phyloP scores from a whole-genome alignment of 2,329 filamentous ascomycete species.

The Aspergillus piperis region DNA sequence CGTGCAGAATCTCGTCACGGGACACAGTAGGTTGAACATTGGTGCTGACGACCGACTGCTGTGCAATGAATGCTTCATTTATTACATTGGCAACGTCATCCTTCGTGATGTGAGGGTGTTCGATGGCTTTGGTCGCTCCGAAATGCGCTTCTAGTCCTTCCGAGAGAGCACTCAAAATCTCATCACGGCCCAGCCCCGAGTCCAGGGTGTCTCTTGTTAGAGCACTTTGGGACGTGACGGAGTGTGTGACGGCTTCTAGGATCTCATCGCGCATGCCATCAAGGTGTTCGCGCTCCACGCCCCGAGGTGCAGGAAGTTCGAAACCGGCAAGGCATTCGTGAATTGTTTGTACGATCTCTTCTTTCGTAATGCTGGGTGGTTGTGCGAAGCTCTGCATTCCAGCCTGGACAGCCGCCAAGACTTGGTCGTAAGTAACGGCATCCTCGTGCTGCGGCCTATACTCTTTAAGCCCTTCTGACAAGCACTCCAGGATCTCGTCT shows the following conservation, averaged over 20 bases:
- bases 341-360: slow-evolving; percentile 81
- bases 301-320: slow-evolving; percentile 36
- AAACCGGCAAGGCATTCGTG: slow-evolving; percentile 85
- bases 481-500: slow-evolving; percentile 83
- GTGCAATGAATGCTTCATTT: slow-evolving; percentile 35
- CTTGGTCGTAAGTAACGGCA: slow-evolving; percentile 76
- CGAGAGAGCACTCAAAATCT: slow-evolving; percentile 61
- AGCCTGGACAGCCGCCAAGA: slow-evolving; percentile 81
- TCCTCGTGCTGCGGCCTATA: slow-evolving; percentile 59
- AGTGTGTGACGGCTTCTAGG: slow-evolving; percentile 35
- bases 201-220: slow-evolving; percentile 34
- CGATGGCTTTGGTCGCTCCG: slow-evolving; percentile 57
- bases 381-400: slow-evolving; percentile 79
- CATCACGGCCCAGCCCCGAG: slow-evolving; percentile 52
- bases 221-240: slow-evolving; percentile 33
- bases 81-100: slow-evolving; percentile 34
- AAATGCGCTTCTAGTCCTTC: slow-evolving; percentile 56
- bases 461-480: slow-evolving; percentile 81
- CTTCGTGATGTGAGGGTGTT: slow-evolving; percentile 34
- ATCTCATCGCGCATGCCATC: slow-evolving; percentile 35
- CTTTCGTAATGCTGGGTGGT: slow-evolving; percentile 69
- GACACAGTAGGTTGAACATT: slow-evolving; percentile 48
- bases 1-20: slow-evolving; percentile 57
- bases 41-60: slow-evolving; percentile 33
- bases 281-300: slow-evolving; percentile 30